Conservation (phyloP, 345 rosid genomes). For the Syzygium aqueum region DNA sequence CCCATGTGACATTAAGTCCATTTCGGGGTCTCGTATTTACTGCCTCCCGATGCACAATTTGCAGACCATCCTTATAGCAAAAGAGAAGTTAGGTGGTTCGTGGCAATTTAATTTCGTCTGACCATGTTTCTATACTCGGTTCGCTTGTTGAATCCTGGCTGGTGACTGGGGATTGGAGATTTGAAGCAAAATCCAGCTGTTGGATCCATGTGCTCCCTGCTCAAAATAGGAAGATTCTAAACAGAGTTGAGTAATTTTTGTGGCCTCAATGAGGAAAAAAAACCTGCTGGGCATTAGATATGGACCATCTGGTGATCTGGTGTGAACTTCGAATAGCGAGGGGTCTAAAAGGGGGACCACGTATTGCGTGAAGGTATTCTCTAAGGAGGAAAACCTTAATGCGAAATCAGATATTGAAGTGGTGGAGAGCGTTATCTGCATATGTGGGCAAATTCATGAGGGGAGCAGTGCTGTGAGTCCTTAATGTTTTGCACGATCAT, state of each 20-base stretch:
- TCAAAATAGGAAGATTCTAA: background rate
- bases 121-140: background rate
- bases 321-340: slow-evolving; percentile 8
- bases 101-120: background rate
- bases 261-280: background rate
- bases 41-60: background rate
- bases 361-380: background rate
- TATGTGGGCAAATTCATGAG: background rate
- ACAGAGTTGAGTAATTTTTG: background rate
- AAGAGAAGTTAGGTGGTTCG: background rate
- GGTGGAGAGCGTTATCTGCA: background rate
- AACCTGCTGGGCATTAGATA: background rate
- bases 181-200: background rate
- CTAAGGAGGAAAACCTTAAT: background rate
- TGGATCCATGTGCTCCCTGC: background rate
- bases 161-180: background rate
- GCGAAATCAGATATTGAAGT: background rate
- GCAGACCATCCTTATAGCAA: background rate
- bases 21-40: background rate
- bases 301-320: background rate
- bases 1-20: background rate
- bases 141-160: background rate
- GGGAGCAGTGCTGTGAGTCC: background rate
- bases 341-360: background rate
- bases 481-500: background rate